Conservation (phyloP, 345 rosid species). For the Moringa oleifera region DNA sequence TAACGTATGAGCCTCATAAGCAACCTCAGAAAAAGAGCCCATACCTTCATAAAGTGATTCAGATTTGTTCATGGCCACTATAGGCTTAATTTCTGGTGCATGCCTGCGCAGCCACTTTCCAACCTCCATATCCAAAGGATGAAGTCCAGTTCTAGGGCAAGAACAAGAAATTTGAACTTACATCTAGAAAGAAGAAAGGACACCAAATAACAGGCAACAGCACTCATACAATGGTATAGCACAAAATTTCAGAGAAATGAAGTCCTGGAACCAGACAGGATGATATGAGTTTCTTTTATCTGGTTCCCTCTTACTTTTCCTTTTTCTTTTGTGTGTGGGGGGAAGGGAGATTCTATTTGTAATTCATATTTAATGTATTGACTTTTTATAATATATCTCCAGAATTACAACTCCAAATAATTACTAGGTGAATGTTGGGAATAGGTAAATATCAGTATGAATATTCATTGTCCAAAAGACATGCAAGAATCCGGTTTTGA, state of each 20-base stretch:
- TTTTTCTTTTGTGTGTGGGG: no score
- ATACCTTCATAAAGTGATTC: constrained; percentile 63
- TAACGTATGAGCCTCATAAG: constrained; percentile 53
- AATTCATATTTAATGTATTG: background rate
- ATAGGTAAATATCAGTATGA: background rate
- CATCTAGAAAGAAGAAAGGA: constrained; percentile 2
- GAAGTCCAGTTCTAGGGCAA: constrained; percentile 65
- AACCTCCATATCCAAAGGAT: constrained; percentile 90
- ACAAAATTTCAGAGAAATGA: background rate
- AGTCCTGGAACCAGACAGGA: no score
- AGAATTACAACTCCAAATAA: background rate
- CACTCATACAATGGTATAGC: background rate
- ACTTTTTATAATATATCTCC: background rate
- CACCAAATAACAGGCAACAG: background rate
- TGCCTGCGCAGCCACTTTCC: constrained; percentile 88
- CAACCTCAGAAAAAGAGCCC: constrained; percentile 54
- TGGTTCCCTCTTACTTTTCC: no score
- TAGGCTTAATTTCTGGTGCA: constrained; percentile 67
- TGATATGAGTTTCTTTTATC: no score
- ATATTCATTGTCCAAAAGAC: background rate
- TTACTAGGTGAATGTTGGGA: background rate
- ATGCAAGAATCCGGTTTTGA: background rate
- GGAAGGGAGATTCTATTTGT: no score
- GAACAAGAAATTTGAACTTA: constrained; percentile 10
- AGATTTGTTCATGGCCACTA: constrained; percentile 79